Base-by-base conservation (phyloP, 495 filamentous ascomycete genomes). In the Annulohypoxylon moriforme region DNA sequence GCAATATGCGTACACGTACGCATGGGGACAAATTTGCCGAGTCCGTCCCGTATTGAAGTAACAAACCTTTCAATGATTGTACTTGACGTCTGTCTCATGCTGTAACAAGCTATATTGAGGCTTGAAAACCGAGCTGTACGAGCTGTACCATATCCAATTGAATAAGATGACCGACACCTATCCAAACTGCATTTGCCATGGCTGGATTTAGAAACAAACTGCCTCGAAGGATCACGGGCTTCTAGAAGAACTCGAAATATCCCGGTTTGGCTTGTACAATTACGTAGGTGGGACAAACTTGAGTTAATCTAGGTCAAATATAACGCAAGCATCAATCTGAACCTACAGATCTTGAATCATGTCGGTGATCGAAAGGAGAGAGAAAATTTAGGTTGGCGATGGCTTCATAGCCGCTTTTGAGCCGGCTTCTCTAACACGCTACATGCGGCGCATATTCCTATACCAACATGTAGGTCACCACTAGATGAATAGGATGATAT, bases 211-310 rank as follows among this genome's bases (percentile, higher is more conserved):
- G 57, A 44, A 71, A 24, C 63, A 64, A 55, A 25, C 16, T 55
- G 46, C 53, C 55, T 47, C 3, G 29, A 67, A 70, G 66, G 71
- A 74, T 74, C 46, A 24, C 46, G 47, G 46, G 52, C 60, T 68
- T 53, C 49, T 52, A 62, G 34, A 59, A 44, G 18, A 16, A 57
- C 60, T 68, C 16, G 38, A 68, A 53, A 47, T 57, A 63, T 24
- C 47, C 29, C 27, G 16, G 18, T 25, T 33, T 14, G 10, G 14
- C 33, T 53, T 60, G 38, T 60, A 47, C 13, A 47, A 49, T 36
- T 18, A 64, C 64, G 22, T 59, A 53, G 14, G 8, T 57, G 8
- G n/a, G 36, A 22, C 59, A 55, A 55, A 49, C 49, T 50, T 50
- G 40, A 6, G 20, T 44, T 49, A 24, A 49, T 49, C 18, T 49